Evolutionary conservation across 1,284 basidiomycete species (phyloP).

Genomic region (Anthracocystis walkeri): DNA sequence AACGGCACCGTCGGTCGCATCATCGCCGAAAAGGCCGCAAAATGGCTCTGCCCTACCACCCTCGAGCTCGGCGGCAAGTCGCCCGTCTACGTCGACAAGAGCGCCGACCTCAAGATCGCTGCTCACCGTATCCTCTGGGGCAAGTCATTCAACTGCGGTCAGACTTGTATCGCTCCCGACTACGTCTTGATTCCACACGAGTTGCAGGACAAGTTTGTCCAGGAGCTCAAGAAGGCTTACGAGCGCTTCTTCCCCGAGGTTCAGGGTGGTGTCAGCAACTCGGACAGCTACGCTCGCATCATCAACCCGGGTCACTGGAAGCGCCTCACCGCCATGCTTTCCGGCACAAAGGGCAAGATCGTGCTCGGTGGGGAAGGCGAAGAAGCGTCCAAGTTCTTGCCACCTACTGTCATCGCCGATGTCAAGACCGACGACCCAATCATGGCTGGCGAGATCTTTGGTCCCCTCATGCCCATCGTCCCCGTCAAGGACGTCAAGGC

Average conservation of each 20-base stretch:
- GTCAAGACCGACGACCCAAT: slow-evolving; percentile 74
- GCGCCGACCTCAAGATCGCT: slow-evolving; percentile 71
- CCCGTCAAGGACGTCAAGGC: slow-evolving; percentile 73
- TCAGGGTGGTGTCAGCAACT: slow-evolving; percentile 72
- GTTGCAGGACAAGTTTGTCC: slow-evolving; percentile 77
- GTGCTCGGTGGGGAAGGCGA: slow-evolving; percentile 79
- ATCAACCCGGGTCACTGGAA: slow-evolving; percentile 74
- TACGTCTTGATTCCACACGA: slow-evolving; percentile 79
- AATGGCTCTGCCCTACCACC: slow-evolving; percentile 84
- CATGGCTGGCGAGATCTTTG: slow-evolving; percentile 82
- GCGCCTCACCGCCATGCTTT: slow-evolving; percentile 77
- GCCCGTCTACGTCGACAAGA: slow-evolving; percentile 82
- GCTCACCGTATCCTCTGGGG: slow-evolving; percentile 80
- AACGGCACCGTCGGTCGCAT: slow-evolving; percentile 81
- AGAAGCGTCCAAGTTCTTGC: slow-evolving; percentile 75
- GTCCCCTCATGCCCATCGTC: slow-evolving; percentile 81
- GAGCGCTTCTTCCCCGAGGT: slow-evolving; percentile 65
- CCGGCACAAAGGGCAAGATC: slow-evolving; percentile 78
- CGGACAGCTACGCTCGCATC: slow-evolving; percentile 73
- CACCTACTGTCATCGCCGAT: slow-evolving; percentile 77
- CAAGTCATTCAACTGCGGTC: slow-evolving; percentile 76
- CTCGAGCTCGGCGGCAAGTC: slow-evolving; percentile 85
- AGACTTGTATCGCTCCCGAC: slow-evolving; percentile 77
- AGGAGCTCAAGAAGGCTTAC: slow-evolving; percentile 75
- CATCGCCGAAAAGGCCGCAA: slow-evolving; percentile 84